These are phyloP conservation scores for Waltergamsia citrina DNA, from an alignment of 2,329 filamentous ascomycete genomes.

Conservation along the genomic window DNA sequence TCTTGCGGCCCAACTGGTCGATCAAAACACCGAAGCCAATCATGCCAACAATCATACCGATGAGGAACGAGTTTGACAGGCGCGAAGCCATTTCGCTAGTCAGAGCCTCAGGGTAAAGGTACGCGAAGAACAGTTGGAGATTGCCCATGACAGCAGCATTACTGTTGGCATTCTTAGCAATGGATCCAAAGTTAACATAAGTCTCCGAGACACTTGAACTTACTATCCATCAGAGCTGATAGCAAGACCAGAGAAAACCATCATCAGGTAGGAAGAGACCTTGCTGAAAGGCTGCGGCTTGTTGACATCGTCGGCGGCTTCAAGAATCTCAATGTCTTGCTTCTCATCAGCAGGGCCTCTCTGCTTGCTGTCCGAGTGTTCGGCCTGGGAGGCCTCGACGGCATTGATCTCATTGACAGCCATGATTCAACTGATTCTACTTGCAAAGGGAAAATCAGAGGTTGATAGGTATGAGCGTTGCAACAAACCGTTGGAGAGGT, in stretches of 20 bases:
- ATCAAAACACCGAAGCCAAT: conserved; percentile 39
- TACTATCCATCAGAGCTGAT: conserved; percentile 35
- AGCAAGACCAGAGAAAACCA: conserved; percentile 33
- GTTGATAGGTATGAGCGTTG: no score
- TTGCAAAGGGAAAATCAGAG: no score
- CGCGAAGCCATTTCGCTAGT: conserved; percentile 35
- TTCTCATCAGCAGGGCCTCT: conserved; percentile 7
- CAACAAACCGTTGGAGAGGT: no score
- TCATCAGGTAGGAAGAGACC: conserved; percentile 30
- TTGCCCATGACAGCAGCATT: conserved; percentile 35
- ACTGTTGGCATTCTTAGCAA: conserved; percentile 9
- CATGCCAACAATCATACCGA: conserved; percentile 48
- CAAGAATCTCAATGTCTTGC: conserved; percentile 10
- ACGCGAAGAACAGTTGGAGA: conserved; percentile 26
- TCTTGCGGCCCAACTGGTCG: conserved; percentile 38
- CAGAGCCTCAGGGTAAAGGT: conserved; percentile 30
- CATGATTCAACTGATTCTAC: background rate
- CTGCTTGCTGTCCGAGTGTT: background rate
- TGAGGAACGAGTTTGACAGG: conserved; percentile 44
- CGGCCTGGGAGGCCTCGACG: background rate
- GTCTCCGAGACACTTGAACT: conserved; percentile 6
- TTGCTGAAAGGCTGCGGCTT: conserved; percentile 27
- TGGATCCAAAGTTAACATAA: background rate
- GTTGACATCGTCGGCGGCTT: conserved; percentile 3
- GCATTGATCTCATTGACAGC: background rate